Evolutionary conservation across 345 rosid genomes (phyloP), one percentile per base, ranked within the genome.

Genomic region (Cochlearia excelsa): DNA sequence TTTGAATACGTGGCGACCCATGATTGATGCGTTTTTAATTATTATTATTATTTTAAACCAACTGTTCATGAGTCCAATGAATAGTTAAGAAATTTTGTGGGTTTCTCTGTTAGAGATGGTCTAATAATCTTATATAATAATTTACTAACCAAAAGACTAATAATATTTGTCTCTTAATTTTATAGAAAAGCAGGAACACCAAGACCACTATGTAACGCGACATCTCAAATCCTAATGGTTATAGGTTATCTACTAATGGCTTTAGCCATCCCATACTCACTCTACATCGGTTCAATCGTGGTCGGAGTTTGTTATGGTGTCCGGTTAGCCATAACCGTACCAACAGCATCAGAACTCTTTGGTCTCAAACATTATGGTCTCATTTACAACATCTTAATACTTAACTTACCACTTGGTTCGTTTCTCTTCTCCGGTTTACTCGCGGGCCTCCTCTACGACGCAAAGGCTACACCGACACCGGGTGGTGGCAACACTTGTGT

Each of bases 141-240:
- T 33, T 33, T 33, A 33, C 35, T 33, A 2, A 33, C 5, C 53
- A 16, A 16, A 16, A 16, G 23, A 16, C 23, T 16, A 16, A 16
- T 16, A 16, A 16, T 16, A 16, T 16, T 16, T 16, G 23, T 16
- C 23, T 16, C 23, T 16, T 16, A 16, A 16, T 16, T 16, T 16
- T 51, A 30, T 79, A 92, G 98, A 79, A 86, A 78, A 75, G 77
- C 79, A 39, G 98, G 93, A 79, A 76, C 82, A 26, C 95, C 97
- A 26, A 84, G 98, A 65, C 98, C 98, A 11, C 71, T 84, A 2
- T 92, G 98, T 97, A 92, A 88, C 57, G 98, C 95, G 54, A 89
- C 87, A 8, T 83, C 98, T 29, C 98, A 92, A 70, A 77, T 92
- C 48, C 44, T 92, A 35, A 92, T 92, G 98, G 83, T 86, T 0